Conservation (phyloP, 2,329 filamentous ascomycete species). For the Dactylonectria estremocensis region DNA sequence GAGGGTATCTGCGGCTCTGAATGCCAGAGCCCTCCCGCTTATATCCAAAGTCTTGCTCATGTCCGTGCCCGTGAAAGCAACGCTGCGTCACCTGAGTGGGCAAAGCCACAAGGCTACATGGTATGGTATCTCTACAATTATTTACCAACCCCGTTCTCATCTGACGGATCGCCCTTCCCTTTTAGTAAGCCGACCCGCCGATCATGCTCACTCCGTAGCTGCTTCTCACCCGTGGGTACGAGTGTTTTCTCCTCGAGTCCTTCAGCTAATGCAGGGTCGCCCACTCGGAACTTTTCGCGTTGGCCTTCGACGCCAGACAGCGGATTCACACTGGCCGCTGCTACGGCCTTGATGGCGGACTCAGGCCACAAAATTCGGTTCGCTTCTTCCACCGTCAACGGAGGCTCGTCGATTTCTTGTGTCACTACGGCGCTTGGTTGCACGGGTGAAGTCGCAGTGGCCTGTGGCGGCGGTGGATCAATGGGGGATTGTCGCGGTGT, state of each 20-base stretch:
- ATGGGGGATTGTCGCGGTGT: conserved; percentile 40
- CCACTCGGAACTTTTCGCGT: conserved; percentile 59
- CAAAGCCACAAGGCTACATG: conserved; percentile 5
- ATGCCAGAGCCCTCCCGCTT: conserved; percentile 20
- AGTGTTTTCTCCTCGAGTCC: conserved; percentile 59
- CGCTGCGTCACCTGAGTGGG: not conserved
- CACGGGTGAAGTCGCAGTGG: conserved; percentile 13
- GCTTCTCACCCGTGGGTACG: conserved; percentile 53
- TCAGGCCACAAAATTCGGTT: conserved; percentile 59
- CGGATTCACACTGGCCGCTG: conserved; percentile 16
- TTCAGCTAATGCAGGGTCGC: conserved; percentile 52
- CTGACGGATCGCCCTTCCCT: conserved; percentile 33
- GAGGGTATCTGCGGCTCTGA: conserved; percentile 24
- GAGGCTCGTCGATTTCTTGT: conserved; percentile 49
- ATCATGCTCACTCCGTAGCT: conserved; percentile 54
- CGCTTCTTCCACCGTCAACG: conserved; percentile 59
- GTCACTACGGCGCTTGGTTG: conserved; percentile 27
- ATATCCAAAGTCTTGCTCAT: conserved; percentile 7
- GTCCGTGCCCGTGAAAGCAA: conserved; percentile 8
- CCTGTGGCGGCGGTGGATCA: conserved; percentile 24
- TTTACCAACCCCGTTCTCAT: conserved; percentile 33
- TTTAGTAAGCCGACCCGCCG: conserved; percentile 45
- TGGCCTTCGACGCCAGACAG: conserved; percentile 44
- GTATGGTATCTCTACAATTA: conserved; percentile 27
- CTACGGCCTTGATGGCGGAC: conserved; percentile 37